Base-by-base conservation (phyloP, 2,329 filamentous ascomycete genomes). In the Aureobasidium sp. region DNA sequence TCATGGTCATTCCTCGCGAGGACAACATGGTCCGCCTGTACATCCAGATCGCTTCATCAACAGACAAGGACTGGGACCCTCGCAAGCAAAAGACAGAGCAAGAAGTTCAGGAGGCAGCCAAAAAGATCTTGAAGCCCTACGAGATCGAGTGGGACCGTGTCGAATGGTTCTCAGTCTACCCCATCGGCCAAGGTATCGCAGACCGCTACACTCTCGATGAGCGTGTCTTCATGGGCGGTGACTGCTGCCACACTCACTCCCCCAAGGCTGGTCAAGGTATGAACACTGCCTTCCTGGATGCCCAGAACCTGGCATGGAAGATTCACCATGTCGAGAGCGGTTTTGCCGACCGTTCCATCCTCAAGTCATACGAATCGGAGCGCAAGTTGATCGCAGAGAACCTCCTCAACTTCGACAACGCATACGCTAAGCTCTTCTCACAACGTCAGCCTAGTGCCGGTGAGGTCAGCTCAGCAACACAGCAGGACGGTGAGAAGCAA, bases 271-370 rank as follows among this genome's bases (percentile, higher is more conserved):
- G 84, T 16, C 84, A 86, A 68, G 84, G 84, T 62, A 86, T 83
- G 81, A 83, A 83, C 75, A 83, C 82, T 65, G 79, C 83, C 27
- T 82, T 83, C 74, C 74, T 81, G 52, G 79, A 81, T 68, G 91
- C 91, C 0, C 84, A 91, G 63, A 97, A 97, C 73, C 80, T 97
- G 44, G 92, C 92, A 8, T 97, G 92, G 92, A 97, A 97, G 78
- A 89, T 97, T 57, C 92, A 96, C 71, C 86, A 89, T 39, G 93
- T 97, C 10, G 91, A 96, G 72, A 81, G 82, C 30, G 91, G 91
- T 13, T 90, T 96, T 67, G 90, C 91, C 1, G 77, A 86, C 34
- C 87, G 89, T 64, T 83, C 84, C 3, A 80, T 94, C 21, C 82
- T 97, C 55, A 83, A 86, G 64, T 94, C 92, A 0, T 97, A 97